These are phyloP conservation scores for Raffaelea arxii DNA, from an alignment of 2,329 filamentous ascomycete genomes.

Conservation along the genomic window DNA sequence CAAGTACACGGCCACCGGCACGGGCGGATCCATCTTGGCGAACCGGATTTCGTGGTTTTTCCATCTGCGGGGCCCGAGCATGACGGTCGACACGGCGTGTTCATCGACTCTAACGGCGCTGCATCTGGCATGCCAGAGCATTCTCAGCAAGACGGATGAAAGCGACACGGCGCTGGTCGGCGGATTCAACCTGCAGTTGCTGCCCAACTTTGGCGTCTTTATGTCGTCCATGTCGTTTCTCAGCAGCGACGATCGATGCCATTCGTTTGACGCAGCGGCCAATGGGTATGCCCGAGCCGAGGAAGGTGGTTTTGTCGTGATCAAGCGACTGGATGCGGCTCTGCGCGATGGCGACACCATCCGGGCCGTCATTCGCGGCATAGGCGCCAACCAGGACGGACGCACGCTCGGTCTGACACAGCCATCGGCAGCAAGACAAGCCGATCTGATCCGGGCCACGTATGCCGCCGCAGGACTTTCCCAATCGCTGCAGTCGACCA, in stretches of 20 bases:
- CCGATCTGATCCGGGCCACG: conserved; percentile 24
- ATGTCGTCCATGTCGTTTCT: not conserved
- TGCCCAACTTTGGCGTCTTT: conserved; percentile 1
- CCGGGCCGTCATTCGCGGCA: conserved; percentile 18
- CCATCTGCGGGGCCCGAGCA: conserved; percentile 21
- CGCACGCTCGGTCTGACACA: conserved; percentile 21
- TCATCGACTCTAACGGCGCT: conserved; percentile 21
- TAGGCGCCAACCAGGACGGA: conserved; percentile 25
- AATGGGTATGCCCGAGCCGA: conserved; percentile 35
- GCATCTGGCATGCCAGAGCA: conserved; percentile 10
- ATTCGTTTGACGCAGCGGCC: conserved; percentile 16
- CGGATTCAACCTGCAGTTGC: conserved; percentile 10
- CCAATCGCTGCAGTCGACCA: conserved; percentile 16
- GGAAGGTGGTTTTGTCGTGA: conserved; percentile 24
- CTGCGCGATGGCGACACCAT: conserved; percentile 27
- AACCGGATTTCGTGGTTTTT: conserved; percentile 28
- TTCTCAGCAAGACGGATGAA: conserved; percentile 8
- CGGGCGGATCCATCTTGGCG: conserved; percentile 19
- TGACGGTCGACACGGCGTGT: conserved; percentile 30
- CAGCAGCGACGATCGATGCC: conserved; percentile 7
- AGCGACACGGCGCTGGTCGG: conserved; percentile 1
- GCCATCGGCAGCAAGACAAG: conserved; percentile 26
- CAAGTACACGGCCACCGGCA: conserved; percentile 20
- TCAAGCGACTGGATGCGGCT: conserved; percentile 31
- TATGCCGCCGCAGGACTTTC: conserved; percentile 29